Evolutionary conservation across 805 yeast genomes (phyloP).

Genomic region (Cephaloascus albidus): DNA sequence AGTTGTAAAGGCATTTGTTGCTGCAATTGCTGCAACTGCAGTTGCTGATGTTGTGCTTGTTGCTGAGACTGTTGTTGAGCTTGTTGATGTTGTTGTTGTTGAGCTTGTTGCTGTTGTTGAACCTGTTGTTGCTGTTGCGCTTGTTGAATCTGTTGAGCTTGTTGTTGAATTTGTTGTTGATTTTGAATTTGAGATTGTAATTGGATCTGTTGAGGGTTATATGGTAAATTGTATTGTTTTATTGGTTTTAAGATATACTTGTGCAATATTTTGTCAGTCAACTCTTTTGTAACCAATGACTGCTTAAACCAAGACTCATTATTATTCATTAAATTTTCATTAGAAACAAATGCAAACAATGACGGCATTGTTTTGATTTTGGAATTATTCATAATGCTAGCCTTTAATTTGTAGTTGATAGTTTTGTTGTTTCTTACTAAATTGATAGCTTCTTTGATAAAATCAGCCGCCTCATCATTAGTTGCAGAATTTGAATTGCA

Average conservation of each 20-base stretch:
- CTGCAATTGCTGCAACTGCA: slow-evolving; percentile 1
- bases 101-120: slow-evolving; percentile 11
- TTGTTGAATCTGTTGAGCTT: neutral
- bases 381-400: slow-evolving; percentile 13
- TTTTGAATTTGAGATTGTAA: slow-evolving; percentile 7
- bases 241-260: slow-evolving; percentile 16
- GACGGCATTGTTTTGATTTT: slow-evolving; percentile 8
- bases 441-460: neutral
- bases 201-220: slow-evolving; percentile 15
- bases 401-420: neutral
- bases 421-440: neutral
- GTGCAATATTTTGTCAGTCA: slow-evolving; percentile 17
- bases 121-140: neutral
- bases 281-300: slow-evolving; percentile 5
- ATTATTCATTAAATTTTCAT: slow-evolving; percentile 14
- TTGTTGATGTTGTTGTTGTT: slow-evolving; percentile 14
- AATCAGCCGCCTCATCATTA: neutral
- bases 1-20: slow-evolving; percentile 10
- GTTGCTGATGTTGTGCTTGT: slow-evolving; percentile 11
- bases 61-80: slow-evolving; percentile 10
- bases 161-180: neutral
- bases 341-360: slow-evolving; percentile 13
- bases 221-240: slow-evolving; percentile 21
- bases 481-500: slow-evolving; percentile 3
- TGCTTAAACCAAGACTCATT: slow-evolving; percentile 17